Percentiles rank a stretch among this genome's conserved stretches.
Evolutionary conservation across 106 monocot species (phyloP).

Genomic region (Apostasia shenzhenica): DNA sequence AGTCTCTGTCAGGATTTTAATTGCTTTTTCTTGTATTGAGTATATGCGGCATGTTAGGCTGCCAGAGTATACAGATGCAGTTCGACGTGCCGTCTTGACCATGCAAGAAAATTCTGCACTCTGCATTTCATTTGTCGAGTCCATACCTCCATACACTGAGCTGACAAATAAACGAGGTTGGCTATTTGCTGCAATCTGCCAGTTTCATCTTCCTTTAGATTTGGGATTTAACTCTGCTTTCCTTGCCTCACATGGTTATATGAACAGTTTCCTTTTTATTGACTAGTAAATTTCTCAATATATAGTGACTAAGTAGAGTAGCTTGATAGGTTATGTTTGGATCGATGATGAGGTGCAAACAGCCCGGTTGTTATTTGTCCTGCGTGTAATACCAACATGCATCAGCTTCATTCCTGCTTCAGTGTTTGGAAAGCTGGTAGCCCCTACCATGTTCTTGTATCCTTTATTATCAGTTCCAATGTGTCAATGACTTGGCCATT

Average conservation of each 20-base stretch:
- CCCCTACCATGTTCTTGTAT: constrained; percentile 93
- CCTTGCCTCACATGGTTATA: neutral
- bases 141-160: constrained; percentile 77
- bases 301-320: too few relatives aligned
- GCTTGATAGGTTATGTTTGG: constrained; percentile 48
- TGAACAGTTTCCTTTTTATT: constrained; percentile 2
- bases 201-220: constrained; percentile 2
- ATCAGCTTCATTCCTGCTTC: constrained; percentile 43
- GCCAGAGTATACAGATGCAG: constrained; percentile 80
- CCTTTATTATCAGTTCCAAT: constrained; percentile 29
- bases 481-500: neutral
- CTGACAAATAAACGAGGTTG: constrained; percentile 54
- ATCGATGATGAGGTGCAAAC: constrained; percentile 86
- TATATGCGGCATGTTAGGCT: constrained; percentile 64
- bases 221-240: constrained; percentile 1
- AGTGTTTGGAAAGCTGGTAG: constrained; percentile 48
- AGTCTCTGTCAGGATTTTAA: constrained; percentile 45
- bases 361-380: constrained; percentile 72
- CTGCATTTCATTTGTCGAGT: constrained; percentile 45
- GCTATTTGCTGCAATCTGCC: neutral
- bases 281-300: neutral
- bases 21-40: constrained; percentile 91
- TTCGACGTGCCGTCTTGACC: constrained; percentile 62
- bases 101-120: constrained; percentile 51
- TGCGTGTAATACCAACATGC: constrained; percentile 84